A percentile compares a stretch with the other conserved stretches of the same genome.
Conservation (phyloP, 1,139 yeast species). For the Geotrichum histeridarum region DNA sequence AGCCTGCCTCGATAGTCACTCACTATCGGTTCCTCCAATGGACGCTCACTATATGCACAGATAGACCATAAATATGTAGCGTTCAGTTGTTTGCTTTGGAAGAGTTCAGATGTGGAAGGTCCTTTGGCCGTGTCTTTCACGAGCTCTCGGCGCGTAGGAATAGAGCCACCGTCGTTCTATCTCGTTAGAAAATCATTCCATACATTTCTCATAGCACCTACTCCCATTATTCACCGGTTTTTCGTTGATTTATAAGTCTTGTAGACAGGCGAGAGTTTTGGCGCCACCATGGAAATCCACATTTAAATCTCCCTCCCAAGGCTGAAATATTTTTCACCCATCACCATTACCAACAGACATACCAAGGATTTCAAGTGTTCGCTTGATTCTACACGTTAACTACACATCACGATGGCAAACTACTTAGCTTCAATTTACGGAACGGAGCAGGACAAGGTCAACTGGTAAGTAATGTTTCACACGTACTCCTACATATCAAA, state of each 20-base stretch:
- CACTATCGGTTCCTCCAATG: slow-evolving; percentile 49
- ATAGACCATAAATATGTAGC: slow-evolving; percentile 40
- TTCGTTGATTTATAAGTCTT: no score
- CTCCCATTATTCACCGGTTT: slow-evolving; percentile 10
- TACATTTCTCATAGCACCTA: not conserved
- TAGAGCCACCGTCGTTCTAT: slow-evolving; percentile 51
- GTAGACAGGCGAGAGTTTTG: not conserved
- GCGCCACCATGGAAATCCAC: slow-evolving; percentile 11
- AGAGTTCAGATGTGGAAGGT: slow-evolving; percentile 28
- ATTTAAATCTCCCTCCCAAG: slow-evolving; percentile 5
- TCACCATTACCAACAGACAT: not conserved
- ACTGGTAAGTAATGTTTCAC: slow-evolving; percentile 37
- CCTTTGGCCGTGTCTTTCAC: slow-evolving; percentile 30
- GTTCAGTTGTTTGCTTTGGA: slow-evolving; percentile 29
- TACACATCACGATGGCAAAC: slow-evolving; percentile 31
- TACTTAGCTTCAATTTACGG: slow-evolving; percentile 40
- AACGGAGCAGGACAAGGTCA: slow-evolving; percentile 43
- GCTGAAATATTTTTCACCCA: not conserved
- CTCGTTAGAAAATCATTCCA: not conserved
- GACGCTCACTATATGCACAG: slow-evolving; percentile 43
- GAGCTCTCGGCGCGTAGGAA: slow-evolving; percentile 45
- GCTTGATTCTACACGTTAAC: not conserved
- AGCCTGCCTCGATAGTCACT: slow-evolving; percentile 68
- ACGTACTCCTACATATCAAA: not conserved
- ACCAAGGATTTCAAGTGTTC: not conserved